Base-by-base conservation (phyloP, 1,139 yeast species). In the Blastobotrys proliferans region DNA sequence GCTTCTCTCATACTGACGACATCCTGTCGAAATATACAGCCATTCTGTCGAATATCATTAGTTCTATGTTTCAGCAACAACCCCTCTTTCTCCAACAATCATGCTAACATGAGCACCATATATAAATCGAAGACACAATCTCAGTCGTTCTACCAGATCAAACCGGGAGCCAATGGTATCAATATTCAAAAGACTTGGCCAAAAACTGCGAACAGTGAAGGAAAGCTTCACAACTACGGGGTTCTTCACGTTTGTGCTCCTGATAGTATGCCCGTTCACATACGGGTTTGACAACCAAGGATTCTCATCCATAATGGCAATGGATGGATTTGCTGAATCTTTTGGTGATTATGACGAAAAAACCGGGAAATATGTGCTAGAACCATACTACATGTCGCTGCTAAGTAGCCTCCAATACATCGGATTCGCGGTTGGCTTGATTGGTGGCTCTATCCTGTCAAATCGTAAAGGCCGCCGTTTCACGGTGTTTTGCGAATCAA, bases 201-300 rank as follows among this genome's bases (percentile, higher is more conserved):
- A 28, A 13, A 28, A 28, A 9, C 13, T 9, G 13, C 10, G 31
- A 9, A 9, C 9, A 28, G 10, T 28, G 31, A 28, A 8, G 13
- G 13, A 8, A 6, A 9, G 13, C 13, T 28, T 28, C 31, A 28
- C 8, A 6, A 9, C 10, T 6, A 28, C 10, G 10, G 13, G 9
- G 6, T 13, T 28, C 10, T 9, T 13, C 10, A 28, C 31, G 10
- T 28, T 28, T 13, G 8, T 28, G 10, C 31, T 28, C 8, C 14
- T 28, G 14, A 9, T 14, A 28, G 13, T 28, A 28, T 28, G 31
- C 14, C 31, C 31, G 13, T 28, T 28, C 31, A 28, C 31, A 10
- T 28, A 28, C 13, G 31, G 31, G 13, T 28, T 28, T 13, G 31
- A 28, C 14, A 28, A 28, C 31, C 31, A 28, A 28, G 31, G 31